These are phyloP conservation scores for Podaxis carcinomalis DNA, from an alignment of 768 basidiomycete genomes.

Conservation along the genomic window DNA sequence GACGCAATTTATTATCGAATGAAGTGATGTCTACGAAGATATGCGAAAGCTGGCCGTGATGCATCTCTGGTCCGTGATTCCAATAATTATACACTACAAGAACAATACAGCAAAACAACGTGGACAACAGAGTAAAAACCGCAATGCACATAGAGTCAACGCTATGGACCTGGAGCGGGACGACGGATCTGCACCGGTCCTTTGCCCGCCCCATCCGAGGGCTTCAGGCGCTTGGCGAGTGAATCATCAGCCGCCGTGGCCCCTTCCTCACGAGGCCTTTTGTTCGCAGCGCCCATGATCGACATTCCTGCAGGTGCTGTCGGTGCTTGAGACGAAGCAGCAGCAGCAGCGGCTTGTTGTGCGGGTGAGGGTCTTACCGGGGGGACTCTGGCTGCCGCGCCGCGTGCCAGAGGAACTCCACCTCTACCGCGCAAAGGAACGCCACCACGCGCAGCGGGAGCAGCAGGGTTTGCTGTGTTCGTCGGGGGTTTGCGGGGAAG, in stretches of 20 bases:
- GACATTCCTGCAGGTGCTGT: constrained; percentile 37
- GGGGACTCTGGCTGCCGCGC: constrained; percentile 4
- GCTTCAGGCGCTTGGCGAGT: constrained; percentile 64
- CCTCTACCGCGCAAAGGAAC: constrained; percentile 5
- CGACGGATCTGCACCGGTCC: constrained; percentile 16
- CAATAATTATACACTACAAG: constrained; percentile 10
- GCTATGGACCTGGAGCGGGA: constrained; percentile 16
- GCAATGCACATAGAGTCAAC: constrained; percentile 9
- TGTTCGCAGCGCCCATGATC: constrained; percentile 62
- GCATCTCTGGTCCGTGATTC: constrained; percentile 2
- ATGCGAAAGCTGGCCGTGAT: not conserved
- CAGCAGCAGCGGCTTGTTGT: constrained; percentile 14
- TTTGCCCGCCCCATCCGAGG: constrained; percentile 32
- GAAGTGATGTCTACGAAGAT: constrained; percentile 3
- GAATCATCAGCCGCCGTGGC: constrained; percentile 44
- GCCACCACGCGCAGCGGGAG: constrained; percentile 9
- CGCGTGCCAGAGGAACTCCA: constrained; percentile 10
- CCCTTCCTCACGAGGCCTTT: constrained; percentile 59
- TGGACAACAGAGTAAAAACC: constrained; percentile 6
- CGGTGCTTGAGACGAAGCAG: constrained; percentile 20
- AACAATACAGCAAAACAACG: constrained; percentile 11
- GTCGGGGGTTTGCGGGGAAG: not conserved
- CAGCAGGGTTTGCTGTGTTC: not conserved
- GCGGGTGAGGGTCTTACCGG: constrained; percentile 11
- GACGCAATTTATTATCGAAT: not conserved